A percentile compares a stretch with the other conserved stretches of the same genome.
phyloP scores from a whole-genome alignment of 345 rosid genomes.

The Citrus cavaleriei region DNA sequence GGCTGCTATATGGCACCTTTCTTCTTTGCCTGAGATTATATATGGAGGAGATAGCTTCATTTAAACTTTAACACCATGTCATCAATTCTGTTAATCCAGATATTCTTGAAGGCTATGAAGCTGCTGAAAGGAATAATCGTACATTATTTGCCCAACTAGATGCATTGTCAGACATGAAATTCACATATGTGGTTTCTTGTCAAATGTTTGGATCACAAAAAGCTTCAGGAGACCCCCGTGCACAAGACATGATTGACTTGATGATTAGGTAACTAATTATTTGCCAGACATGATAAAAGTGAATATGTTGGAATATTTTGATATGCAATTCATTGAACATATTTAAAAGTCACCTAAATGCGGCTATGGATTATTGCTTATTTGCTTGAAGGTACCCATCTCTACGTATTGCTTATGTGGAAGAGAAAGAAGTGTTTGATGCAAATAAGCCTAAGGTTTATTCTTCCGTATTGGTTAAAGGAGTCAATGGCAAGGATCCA shows the following conservation, averaged over 20 bases:
- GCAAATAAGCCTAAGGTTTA: constrained; percentile 46
- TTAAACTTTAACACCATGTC: constrained; percentile 7
- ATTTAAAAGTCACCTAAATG: constrained; percentile 16
- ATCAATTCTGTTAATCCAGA: constrained; percentile 40
- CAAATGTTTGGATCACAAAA: constrained; percentile 85
- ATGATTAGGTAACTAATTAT: constrained; percentile 61
- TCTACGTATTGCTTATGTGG: constrained; percentile 90
- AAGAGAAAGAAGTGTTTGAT: constrained; percentile 82
- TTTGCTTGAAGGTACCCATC: constrained; percentile 68
- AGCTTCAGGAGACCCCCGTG: constrained; percentile 83
- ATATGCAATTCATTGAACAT: not conserved
- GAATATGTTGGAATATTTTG: not conserved
- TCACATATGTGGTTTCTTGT: constrained; percentile 76
- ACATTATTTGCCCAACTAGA: constrained; percentile 61
- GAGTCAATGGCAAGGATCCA: constrained; percentile 63
- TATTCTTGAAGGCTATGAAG: constrained; percentile 76
- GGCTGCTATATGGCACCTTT: not conserved
- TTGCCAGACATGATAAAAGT: constrained; percentile 4
- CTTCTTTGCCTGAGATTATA: not conserved
- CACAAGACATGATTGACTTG: constrained; percentile 71
- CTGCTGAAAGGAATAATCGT: constrained; percentile 61
- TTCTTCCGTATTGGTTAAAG: constrained; percentile 82
- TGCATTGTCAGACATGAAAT: constrained; percentile 85
- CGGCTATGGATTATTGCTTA: constrained; percentile 21
- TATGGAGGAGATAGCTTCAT: not conserved